Evolutionary conservation across 345 rosid genomes (phyloP), one percentile per base, ranked within the genome.

Genomic region (Citrus trifoliata): DNA sequence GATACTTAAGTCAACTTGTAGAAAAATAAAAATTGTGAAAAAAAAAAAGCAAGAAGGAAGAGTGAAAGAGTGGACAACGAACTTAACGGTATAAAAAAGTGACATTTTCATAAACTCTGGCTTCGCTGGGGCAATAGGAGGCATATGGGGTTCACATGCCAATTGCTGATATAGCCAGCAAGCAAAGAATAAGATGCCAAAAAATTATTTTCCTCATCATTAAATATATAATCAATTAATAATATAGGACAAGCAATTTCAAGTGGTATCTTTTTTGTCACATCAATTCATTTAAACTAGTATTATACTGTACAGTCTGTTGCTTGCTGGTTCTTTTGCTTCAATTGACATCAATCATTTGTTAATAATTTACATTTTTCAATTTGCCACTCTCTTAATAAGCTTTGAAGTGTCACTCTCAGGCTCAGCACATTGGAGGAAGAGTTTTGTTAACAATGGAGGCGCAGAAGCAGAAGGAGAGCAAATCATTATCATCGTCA

Each of bases 401-500:
- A 33, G 40, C 67, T 14, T 30, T 13, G 14, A 37, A 62, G 30
- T 14, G 37, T 62, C 67, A 27, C 18, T 18, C 14, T 10, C 27
- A 33, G 40, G 37, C 70, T 8, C 58, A 46, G 16, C 51, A 46
- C 16, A 46, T 46, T 46, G 18, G 51, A 46, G 51, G 51, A 46
- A 33, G 33, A 24, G 22, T 40, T 69, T 24, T 40, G 33, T 12
- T 38, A 10, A 37, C 38, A 56, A 80, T 81, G 89, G 94, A 89
- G 89, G 75, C 59, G 76, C 90, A 90, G 90, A 86, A 85, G 88
- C 90, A 88, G 51, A 46, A 46, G 76, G 90, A 90, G 78, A 35
- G 66, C 16, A 73, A 59, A 59, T 59, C 76, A 10, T 22, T 64
- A 56, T 81, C 85, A 76, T 63, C 94, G 53, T 76, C 94, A 5